Percentiles rank a stretch among this genome's conserved stretches.
Evolutionary conservation across 2,329 filamentous ascomycete species (phyloP).

Genomic region (Penicillium corylophilum): DNA sequence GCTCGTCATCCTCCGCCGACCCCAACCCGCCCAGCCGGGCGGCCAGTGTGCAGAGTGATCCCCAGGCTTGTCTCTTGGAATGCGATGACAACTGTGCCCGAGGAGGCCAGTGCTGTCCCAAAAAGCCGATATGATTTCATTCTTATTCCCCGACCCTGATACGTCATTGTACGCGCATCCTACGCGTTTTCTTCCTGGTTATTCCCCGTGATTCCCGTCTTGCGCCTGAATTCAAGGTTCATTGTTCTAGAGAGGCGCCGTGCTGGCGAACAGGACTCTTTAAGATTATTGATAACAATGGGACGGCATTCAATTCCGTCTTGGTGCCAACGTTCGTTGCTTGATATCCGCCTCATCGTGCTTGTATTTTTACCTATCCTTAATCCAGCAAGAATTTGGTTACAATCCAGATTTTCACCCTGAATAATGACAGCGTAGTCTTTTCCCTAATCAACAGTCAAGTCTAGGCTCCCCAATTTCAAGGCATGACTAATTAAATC

Average conservation of each 20-base stretch:
- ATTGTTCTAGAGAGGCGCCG: neutral
- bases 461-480: neutral
- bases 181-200: neutral
- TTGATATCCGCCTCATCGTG: conserved; percentile 4
- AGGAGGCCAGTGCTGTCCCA: conserved; percentile 44
- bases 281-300: neutral
- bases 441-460: neutral
- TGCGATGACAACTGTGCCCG: conserved; percentile 48
- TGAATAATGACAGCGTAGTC: neutral
- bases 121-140: conserved; percentile 24
- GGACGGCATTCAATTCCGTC: conserved; percentile 1
- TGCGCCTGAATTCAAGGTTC: neutral
- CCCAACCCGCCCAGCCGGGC: conserved; percentile 33
- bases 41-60: conserved; percentile 37
- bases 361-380: conserved; percentile 18
- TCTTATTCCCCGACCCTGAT: neutral
- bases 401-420: neutral
- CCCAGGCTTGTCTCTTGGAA: conserved; percentile 47
- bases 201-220: neutral
- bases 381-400: conserved; percentile 4
- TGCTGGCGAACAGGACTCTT: neutral
- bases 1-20: conserved; percentile 23
- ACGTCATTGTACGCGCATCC: conserved; percentile 5
- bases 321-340: neutral
- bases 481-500: neutral